Conservation (phyloP, 179 eudicot species). For the Heliamphora ciliata region DNA sequence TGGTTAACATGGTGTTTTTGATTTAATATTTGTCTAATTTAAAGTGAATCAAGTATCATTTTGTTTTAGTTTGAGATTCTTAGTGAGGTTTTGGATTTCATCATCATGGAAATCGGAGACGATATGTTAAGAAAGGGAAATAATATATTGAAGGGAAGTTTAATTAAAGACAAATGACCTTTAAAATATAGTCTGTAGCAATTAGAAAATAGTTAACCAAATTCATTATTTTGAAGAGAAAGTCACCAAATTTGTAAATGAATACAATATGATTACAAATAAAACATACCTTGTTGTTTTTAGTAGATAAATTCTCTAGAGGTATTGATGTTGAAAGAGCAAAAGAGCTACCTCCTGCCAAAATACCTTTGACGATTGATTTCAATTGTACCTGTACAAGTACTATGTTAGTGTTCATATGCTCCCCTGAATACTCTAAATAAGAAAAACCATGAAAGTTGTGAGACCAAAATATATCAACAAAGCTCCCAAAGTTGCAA, state of each 20-base stretch:
- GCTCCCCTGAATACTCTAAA: background rate
- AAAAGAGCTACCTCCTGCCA: slow-evolving; percentile 27
- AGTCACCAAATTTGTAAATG: background rate
- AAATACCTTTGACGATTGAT: slow-evolving; percentile 24
- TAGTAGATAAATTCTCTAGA: slow-evolving; percentile 25
- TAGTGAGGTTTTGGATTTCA: background rate
- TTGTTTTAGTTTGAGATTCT: background rate
- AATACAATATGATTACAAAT: background rate
- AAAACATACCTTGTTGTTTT: slow-evolving; percentile 31
- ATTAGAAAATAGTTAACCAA: background rate
- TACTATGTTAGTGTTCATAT: background rate
- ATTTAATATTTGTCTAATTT: background rate
- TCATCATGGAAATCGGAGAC: background rate
- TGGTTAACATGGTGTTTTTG: too few species aligned
- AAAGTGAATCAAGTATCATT: background rate
- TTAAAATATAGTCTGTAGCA: background rate
- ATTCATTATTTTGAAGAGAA: background rate
- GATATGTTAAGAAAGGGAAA: background rate
- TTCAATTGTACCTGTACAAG: slow-evolving; percentile 27
- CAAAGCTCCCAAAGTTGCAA: background rate
- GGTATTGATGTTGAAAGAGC: slow-evolving; percentile 27
- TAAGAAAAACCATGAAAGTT: background rate
- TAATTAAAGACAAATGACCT: background rate
- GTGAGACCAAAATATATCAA: background rate
- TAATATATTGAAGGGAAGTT: background rate